Conservation (phyloP, 1,139 yeast genomes). For the Sugiyamaella grinbergsii region DNA sequence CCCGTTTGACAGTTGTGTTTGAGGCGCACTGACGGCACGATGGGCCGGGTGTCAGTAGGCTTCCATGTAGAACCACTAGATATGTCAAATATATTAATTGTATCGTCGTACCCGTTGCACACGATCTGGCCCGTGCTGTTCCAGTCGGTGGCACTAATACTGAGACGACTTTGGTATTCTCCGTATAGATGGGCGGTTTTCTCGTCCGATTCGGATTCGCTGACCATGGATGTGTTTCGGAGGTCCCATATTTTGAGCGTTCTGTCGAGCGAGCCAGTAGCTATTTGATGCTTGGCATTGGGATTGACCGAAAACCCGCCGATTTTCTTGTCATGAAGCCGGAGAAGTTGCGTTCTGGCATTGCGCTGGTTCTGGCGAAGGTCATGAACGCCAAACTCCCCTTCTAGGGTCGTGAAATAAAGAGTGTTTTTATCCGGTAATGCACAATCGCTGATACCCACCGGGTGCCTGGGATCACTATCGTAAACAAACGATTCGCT, state of each 20-base stretch:
- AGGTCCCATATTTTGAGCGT: slow-evolving; percentile 85
- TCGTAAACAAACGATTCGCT: slow-evolving; percentile 51
- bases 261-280: slow-evolving; percentile 87
- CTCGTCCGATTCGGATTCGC: slow-evolving; percentile 49
- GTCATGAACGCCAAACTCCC: slow-evolving; percentile 75
- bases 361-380: slow-evolving; percentile 46
- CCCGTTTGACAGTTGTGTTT: slow-evolving; percentile 95
- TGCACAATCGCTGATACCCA: slow-evolving; percentile 53
- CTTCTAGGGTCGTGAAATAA: slow-evolving; percentile 75
- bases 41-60: slow-evolving; percentile 33
- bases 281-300: slow-evolving; percentile 55
- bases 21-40: slow-evolving; percentile 62
- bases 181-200: slow-evolving; percentile 60
- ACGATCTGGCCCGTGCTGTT: slow-evolving; percentile 73
- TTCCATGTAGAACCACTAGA: slow-evolving; percentile 24
- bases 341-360: slow-evolving; percentile 43
- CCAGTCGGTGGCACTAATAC: slow-evolving; percentile 88
- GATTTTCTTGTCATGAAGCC: slow-evolving; percentile 85
- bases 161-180: slow-evolving; percentile 67
- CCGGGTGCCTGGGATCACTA: slow-evolving; percentile 36
- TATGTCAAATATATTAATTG: slow-evolving; percentile 61
- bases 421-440: slow-evolving; percentile 57
- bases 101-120: slow-evolving; percentile 91
- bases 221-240: slow-evolving; percentile 52
- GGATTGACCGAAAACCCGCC: slow-evolving; percentile 89